Evolutionary conservation across 768 basidiomycete genomes (phyloP).

Genomic region (Boletus tomentosulus): DNA sequence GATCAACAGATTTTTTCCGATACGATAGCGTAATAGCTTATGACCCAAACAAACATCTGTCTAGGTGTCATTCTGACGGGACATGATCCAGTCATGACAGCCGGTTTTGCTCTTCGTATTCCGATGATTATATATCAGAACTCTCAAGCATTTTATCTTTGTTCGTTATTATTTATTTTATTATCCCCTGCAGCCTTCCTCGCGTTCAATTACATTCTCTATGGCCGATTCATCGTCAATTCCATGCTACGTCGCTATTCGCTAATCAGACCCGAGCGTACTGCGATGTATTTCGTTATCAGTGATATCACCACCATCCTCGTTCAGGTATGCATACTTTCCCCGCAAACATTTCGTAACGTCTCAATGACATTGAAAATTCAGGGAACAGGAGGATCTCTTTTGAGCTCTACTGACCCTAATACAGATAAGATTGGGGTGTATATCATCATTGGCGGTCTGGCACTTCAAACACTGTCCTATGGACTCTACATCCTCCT

Average conservation of each 20-base stretch:
- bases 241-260: slow-evolving; percentile 19
- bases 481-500: slow-evolving; percentile 21
- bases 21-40: slow-evolving; percentile 13
- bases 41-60: slow-evolving; percentile 14
- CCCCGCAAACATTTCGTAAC: not conserved
- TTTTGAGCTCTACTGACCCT: slow-evolving; percentile 7
- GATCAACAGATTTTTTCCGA: not conserved
- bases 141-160: slow-evolving; percentile 15
- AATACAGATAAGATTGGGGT: slow-evolving; percentile 7
- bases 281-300: slow-evolving; percentile 22
- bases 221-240: slow-evolving; percentile 23
- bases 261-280: slow-evolving; percentile 23
- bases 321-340: slow-evolving; percentile 20
- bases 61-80: slow-evolving; percentile 1
- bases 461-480: slow-evolving; percentile 24
- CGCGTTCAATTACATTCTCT: slow-evolving; percentile 34
- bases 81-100: slow-evolving; percentile 14
- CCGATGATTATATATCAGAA: slow-evolving; percentile 17
- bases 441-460: slow-evolving; percentile 23
- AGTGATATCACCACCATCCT: slow-evolving; percentile 27
- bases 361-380: not conserved
- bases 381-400: slow-evolving; percentile 23
- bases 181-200: slow-evolving; percentile 27
- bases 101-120: slow-evolving; percentile 21
- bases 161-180: slow-evolving; percentile 21